phyloP scores from a whole-genome alignment of 1,284 basidiomycete genomes.

The Thecaphora frezii region DNA sequence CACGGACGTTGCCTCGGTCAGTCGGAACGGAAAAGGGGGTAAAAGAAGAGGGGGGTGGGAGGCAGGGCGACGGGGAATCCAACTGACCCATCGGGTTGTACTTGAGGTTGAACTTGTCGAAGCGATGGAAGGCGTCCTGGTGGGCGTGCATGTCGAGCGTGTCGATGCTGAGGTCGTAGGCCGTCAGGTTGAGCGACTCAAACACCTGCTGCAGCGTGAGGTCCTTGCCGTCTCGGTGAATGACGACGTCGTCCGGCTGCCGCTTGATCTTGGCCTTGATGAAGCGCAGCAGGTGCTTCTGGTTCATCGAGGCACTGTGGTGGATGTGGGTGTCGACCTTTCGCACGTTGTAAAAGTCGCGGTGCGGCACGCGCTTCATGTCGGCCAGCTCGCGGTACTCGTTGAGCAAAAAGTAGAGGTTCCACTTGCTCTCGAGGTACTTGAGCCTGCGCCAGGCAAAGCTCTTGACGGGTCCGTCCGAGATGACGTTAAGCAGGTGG shows the following conservation, averaged over 20 bases:
- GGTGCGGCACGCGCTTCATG: conserved; percentile 77
- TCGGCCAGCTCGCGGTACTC: conserved; percentile 92
- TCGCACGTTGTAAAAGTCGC: conserved; percentile 97
- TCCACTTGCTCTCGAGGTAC: conserved; percentile 93
- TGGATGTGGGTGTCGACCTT: conserved; percentile 98
- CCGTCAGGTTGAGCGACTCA: conserved; percentile 87
- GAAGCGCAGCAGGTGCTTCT: conserved; percentile 98
- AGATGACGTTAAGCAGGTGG: conserved; percentile 68
- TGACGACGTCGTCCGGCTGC: conserved; percentile 83
- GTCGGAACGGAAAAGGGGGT: too few relatives aligned
- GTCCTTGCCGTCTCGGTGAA: conserved; percentile 86
- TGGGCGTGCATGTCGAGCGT: conserved; percentile 99
- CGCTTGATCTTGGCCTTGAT: conserved; percentile 97
- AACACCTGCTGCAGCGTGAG: conserved; percentile 92
- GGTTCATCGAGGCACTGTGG: conserved; percentile 98
- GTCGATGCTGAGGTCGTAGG: conserved; percentile 97
- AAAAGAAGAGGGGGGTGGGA: too few relatives aligned
- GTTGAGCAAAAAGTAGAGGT: conserved; percentile 87
- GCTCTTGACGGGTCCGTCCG: conserved; percentile 91
- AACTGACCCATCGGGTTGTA: conserved; percentile 85
- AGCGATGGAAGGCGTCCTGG: conserved; percentile 93
- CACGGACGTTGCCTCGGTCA: too few relatives aligned
- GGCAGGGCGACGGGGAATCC: neutral
- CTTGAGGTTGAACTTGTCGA: conserved; percentile 68
- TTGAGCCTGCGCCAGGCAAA: conserved; percentile 91